Evolutionary conservation across 495 filamentous ascomycete species (phyloP), one percentile per base, ranked within the genome.

Genomic region (Talaromyces wortmannii): DNA sequence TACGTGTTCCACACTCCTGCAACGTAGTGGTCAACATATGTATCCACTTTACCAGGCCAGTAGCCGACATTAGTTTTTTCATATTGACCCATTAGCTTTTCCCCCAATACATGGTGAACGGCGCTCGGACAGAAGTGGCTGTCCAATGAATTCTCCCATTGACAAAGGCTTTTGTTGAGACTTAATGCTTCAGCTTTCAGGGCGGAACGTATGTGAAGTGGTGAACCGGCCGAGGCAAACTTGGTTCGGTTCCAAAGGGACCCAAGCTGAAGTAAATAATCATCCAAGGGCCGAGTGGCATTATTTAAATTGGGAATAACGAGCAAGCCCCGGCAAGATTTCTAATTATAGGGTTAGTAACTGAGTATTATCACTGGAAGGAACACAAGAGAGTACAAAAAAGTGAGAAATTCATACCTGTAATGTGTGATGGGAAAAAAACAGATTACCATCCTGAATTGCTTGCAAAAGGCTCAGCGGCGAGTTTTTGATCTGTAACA

Each of bases 1-100:
- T 59, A 67, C 5, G 60, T 47, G 30, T 71, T 71, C 68, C 68
- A 71, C 5, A 67, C 53, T 2, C 48, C 53, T 0, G 64, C 65
- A 32, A 66, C 55, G 55, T 67, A 69, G 12, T 55, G 53, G n/a
- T 65, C 64, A 44, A 65, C 50, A 42, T 64, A 67, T 5, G 54
- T 50, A 33, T 67, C 60, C 0, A 65, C 45, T 10, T 45, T 48
- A 12, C 64, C 64, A 1, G 60, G 62, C 60, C 62, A 62, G 23
- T 49, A 48, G 17, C 64, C 64, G 15, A 48, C 58, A 5, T 33
- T 45, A 16, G 55, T 15, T 31, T 18, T 8, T 15, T 10, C 8
- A 30, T 6, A 29, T 23, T 23, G 23, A 4, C 23, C 23, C 23
- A 17, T 0, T 40, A 48, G 11, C 8, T 23, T 42, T 47, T 13